Evolutionary conservation across 495 filamentous ascomycete genomes (phyloP).

Genomic region (Lineolata rhizophorae): DNA sequence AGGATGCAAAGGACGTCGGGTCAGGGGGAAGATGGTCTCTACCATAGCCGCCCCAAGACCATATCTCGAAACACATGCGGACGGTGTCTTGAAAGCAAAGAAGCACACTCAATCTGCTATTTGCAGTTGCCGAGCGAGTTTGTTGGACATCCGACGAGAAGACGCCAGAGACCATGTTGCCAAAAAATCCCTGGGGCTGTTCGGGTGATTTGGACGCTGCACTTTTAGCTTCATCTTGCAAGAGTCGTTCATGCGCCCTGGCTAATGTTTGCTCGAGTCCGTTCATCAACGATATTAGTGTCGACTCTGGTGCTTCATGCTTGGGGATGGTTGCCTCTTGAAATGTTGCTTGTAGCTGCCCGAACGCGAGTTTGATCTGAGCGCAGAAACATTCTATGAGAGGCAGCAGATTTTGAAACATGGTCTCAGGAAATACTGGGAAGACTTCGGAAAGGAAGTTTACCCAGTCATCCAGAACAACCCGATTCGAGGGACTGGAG

Average conservation of each 20-base stretch:
- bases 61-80: constrained; percentile 74
- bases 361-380: constrained; percentile 50
- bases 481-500: constrained; percentile 46
- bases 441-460: constrained; percentile 66
- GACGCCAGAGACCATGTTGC: constrained; percentile 88
- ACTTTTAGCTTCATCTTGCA: constrained; percentile 48
- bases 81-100: constrained; percentile 95
- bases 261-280: constrained; percentile 81
- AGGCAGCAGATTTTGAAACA: constrained; percentile 77
- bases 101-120: constrained; percentile 77
- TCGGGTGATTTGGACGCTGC: constrained; percentile 55
- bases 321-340: constrained; percentile 11
- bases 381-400: constrained; percentile 73
- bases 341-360: constrained; percentile 35
- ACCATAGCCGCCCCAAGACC: constrained; percentile 70
- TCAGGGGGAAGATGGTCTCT: constrained; percentile 35
- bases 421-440: constrained; percentile 55
- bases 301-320: constrained; percentile 34
- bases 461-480: constrained; percentile 78
- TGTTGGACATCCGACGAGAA: constrained; percentile 63
- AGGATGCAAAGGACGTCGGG: constrained; percentile 52
- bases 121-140: constrained; percentile 54
- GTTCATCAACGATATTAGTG: constrained; percentile 57
- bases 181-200: constrained; percentile 78
- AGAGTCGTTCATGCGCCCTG: constrained; percentile 62